Base-by-base conservation (phyloP, 306 rosid species). In the Quercus wislizeni region DNA sequence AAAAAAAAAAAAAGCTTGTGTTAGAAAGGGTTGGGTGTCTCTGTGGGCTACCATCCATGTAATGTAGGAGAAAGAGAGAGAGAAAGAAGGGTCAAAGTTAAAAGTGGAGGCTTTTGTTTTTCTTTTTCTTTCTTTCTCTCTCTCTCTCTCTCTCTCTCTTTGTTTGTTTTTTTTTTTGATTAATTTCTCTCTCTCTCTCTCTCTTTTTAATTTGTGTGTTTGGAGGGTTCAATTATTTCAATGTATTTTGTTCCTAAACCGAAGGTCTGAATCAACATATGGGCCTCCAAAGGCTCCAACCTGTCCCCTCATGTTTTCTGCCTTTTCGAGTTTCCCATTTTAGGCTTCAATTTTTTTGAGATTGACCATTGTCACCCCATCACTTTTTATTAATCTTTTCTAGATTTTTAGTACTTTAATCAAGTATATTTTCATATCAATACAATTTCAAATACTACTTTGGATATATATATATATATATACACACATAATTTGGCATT, bases 241-340 rank as follows among this genome's bases (percentile, higher is more conserved):
- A 78, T 75, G 83, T 78, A 80, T 83, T 86, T 46, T 79, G 25
- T 80, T 82, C 81, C 79, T 67, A 74, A 83, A 80, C 64, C 33
- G 83, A 81, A 56, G 79, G 85, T 86, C 84, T 81, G 68, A 70
- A 71, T 82, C 81, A 86, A 81, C 84, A 70, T 25, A 80, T 64
- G 80, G 80, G 81, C 82, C 82, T 81, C 74, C 69, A 5, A 30
- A 70, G 77, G 68, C 78, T 80, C 85, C 83, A 80, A 80, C 75
- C 74, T 73, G 87, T 76, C 90, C 27, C 70, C 81, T 81, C 87
- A 63, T 78, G 83, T 78, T 65, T 74, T 65, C 46, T 76, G 72
- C 63, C 35, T 74, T 74, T 69, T 73, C 54, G 28, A 58, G 55
- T 41, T 71, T 75, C 55, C 64, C 69, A 57, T 71, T 78, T 62